A percentile compares a stretch with the other conserved stretches of the same genome.
phyloP scores from a whole-genome alignment of 2,329 filamentous ascomycete genomes.

The Aspergillus quadrilineatus region DNA sequence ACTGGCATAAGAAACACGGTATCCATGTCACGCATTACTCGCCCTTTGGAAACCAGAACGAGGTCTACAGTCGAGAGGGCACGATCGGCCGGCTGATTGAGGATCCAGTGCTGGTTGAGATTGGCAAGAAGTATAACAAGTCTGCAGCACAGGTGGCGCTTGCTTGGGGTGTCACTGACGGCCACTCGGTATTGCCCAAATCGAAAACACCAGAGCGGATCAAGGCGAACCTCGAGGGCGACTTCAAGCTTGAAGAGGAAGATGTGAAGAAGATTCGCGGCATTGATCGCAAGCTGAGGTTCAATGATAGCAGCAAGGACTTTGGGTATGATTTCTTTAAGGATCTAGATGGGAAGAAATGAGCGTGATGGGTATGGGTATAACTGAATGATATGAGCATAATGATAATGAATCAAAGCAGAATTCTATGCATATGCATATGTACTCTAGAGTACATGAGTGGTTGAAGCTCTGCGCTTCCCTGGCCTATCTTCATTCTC shows the following conservation, averaged over 20 bases:
- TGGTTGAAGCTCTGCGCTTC: no score
- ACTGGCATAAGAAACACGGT: slow-evolving; percentile 50
- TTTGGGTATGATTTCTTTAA: slow-evolving; percentile 61
- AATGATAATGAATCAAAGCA: not conserved
- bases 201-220: slow-evolving; percentile 48
- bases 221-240: slow-evolving; percentile 45
- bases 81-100: slow-evolving; percentile 53
- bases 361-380: not conserved
- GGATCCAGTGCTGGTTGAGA: slow-evolving; percentile 49
- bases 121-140: slow-evolving; percentile 56
- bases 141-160: slow-evolving; percentile 53
- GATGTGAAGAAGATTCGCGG: slow-evolving; percentile 58
- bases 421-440: no score
- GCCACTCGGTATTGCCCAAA: slow-evolving; percentile 55
- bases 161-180: slow-evolving; percentile 54
- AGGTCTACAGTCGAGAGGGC: slow-evolving; percentile 46
- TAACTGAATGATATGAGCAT: not conserved
- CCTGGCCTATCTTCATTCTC: no score
- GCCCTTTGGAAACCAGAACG: slow-evolving; percentile 56
- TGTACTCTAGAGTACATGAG: no score
- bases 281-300: slow-evolving; percentile 62
- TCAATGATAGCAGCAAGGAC: slow-evolving; percentile 58
- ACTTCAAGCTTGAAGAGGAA: slow-evolving; percentile 59
- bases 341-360: slow-evolving; percentile 54
- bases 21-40: slow-evolving; percentile 58